These are phyloP conservation scores for Tremella fuciformis DNA, from an alignment of 768 basidiomycete genomes.

Conservation along the genomic window DNA sequence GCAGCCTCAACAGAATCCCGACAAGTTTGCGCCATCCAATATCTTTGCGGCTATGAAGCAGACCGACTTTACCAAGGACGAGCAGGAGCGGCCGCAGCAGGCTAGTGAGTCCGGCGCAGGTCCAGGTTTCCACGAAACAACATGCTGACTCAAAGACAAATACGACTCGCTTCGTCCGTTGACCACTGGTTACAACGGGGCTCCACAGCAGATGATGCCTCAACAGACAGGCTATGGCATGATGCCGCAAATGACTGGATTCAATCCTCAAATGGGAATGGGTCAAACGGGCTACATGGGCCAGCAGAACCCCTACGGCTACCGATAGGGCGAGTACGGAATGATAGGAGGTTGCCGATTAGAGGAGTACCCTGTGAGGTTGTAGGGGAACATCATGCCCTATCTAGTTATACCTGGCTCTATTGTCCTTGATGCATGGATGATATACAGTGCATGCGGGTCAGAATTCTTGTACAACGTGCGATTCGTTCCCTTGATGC, in stretches of 20 bases:
- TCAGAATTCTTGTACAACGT: too few relatives aligned
- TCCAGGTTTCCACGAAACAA: background rate
- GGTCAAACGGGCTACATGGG: constrained; percentile 18
- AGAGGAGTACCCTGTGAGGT: constrained; percentile 6
- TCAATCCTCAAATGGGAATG: constrained; percentile 6
- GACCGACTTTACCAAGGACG: constrained; percentile 47
- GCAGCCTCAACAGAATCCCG: constrained; percentile 25
- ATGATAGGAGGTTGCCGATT: too few relatives aligned
- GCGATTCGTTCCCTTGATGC: too few relatives aligned
- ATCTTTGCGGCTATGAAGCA: constrained; percentile 56
- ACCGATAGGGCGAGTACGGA: background rate
- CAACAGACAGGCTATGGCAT: constrained; percentile 46
- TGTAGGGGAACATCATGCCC: constrained; percentile 2
- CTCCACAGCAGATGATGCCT: constrained; percentile 36
- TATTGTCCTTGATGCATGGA: too few relatives aligned
- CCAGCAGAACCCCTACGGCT: constrained; percentile 9
- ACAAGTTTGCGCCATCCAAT: constrained; percentile 53
- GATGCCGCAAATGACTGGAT: constrained; percentile 30
- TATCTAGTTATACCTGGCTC: background rate
- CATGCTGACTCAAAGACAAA: constrained; percentile 35
- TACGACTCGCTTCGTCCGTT: constrained; percentile 53
- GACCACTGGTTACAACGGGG: constrained; percentile 50
- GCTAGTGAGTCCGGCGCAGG: constrained; percentile 36
- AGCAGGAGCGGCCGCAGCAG: constrained; percentile 49
- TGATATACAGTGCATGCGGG: too few relatives aligned